phyloP scores from a whole-genome alignment of 805 yeast genomes.

The Candida jianshihensis region DNA sequence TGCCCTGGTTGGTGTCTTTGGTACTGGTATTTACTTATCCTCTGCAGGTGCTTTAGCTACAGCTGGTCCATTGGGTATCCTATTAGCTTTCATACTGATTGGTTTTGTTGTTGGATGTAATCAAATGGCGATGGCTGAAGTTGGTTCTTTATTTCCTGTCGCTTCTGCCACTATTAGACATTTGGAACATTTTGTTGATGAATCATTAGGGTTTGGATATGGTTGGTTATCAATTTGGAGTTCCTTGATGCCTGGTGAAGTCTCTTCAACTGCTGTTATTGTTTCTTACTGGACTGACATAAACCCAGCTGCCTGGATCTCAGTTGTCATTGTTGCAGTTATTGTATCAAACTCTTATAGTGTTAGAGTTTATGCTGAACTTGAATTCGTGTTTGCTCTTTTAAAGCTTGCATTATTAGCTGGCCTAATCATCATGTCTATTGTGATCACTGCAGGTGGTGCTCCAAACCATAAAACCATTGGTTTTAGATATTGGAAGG shows the following conservation, averaged over 20 bases:
- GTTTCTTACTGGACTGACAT: constrained; percentile 37
- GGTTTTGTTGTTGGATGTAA: constrained; percentile 31
- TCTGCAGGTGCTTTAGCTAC: constrained; percentile 30
- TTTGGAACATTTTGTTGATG: constrained; percentile 32
- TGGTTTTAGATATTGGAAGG: constrained; percentile 32
- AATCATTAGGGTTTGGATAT: constrained; percentile 37
- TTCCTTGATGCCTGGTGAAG: constrained; percentile 36
- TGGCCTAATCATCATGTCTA: constrained; percentile 43
- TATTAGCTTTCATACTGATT: constrained; percentile 26
- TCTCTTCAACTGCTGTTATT: constrained; percentile 39
- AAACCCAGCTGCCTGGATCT: constrained; percentile 37
- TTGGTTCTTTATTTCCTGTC: constrained; percentile 30
- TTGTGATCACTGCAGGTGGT: constrained; percentile 36
- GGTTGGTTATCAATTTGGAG: constrained; percentile 38
- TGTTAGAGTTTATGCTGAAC: constrained; percentile 39
- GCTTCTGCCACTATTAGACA: constrained; percentile 30
- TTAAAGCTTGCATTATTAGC: constrained; percentile 36
- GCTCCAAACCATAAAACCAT: constrained; percentile 31
- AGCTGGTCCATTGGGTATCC: constrained; percentile 29
- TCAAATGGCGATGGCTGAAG: constrained; percentile 33
- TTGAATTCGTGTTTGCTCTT: constrained; percentile 38
- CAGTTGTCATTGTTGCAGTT: constrained; percentile 31
- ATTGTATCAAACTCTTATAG: constrained; percentile 29
- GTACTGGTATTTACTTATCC: constrained; percentile 34
- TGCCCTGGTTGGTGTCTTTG: constrained; percentile 39